Base-by-base conservation (phyloP, 129 eudicot genomes). In the Lonicera japonica region DNA sequence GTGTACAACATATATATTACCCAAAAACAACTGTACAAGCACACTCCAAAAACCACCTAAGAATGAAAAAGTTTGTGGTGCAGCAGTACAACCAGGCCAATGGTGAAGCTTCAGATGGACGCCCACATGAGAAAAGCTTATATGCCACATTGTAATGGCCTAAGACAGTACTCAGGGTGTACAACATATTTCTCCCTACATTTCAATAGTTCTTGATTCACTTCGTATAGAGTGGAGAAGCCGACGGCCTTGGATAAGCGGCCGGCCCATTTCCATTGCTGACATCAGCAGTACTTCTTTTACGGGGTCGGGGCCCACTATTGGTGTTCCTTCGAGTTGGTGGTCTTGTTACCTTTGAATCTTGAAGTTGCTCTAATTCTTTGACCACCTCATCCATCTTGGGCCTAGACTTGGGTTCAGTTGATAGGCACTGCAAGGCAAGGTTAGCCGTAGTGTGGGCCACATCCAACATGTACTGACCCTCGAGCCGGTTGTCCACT, bases 171-270 rank as follows among this genome's bases (percentile, higher is more conserved):
- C 36, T 29, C 36, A 2, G 6, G 36, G 2, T 29, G 36, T 29
- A 29, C 36, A 29, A 29, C 36, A 29, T 29, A 29, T 29, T n/a
- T n/a, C n/a, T n/a, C n/a, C n/a, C n/a, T n/a, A n/a, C n/a, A n/a
- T n/a, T n/a, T 29, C 4, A 29, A 11, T 43, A 43, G n/a, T 14
- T 43, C 14, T 14, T 11, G 50, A 43, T 43, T 68, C 69, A 70
- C 72, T 76, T 50, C 17, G 70, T 38, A 39, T 62, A 70, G 22
- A 82, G 73, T 4, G 78, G 80, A 54, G 89, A 66, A 66, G 77
- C 78, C 20, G 78, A 83, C 8, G 95, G 86, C 73, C 85, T 76
- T 0, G 91, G 90, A 73, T 86, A 78, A 25, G 80, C 57, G 0
- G 52, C 65, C 11, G 69, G 58, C n/a, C 39, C 56, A 4, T 51